phyloP scores from a whole-genome alignment of 768 basidiomycete species.

The Clathrus columnatus region DNA sequence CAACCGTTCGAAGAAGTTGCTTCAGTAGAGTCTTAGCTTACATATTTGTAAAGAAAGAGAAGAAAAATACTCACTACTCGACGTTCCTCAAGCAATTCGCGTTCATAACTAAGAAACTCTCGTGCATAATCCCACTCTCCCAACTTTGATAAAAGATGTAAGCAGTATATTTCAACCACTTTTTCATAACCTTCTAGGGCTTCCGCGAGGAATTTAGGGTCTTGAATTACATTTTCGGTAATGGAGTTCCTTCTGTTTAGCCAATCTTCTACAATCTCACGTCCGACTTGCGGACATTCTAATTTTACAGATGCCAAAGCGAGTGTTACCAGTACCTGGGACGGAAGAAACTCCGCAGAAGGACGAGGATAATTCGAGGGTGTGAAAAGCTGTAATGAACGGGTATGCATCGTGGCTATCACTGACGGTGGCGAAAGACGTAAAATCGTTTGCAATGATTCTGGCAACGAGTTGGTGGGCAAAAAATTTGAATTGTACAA shows the following conservation, averaged over 20 bases:
- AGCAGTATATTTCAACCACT: conserved; percentile 66
- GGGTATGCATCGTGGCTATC: conserved; percentile 45
- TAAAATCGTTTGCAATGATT: conserved; percentile 42
- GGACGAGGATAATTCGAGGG: conserved; percentile 33
- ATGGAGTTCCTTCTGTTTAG: conserved; percentile 46
- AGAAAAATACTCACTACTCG: conserved; percentile 42
- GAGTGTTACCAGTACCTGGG: conserved; percentile 61
- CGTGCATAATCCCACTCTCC: conserved; percentile 74
- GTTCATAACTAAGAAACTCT: conserved; percentile 69
- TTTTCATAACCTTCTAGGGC: conserved; percentile 54
- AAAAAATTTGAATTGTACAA: conserved; percentile 48
- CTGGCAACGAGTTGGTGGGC: conserved; percentile 33
- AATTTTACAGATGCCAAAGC: conserved; percentile 63
- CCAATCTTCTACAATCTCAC: conserved; percentile 73
- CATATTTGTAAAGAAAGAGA: conserved; percentile 7
- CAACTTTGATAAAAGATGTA: conserved; percentile 62
- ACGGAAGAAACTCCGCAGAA: conserved; percentile 52
- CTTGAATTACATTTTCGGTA: conserved; percentile 17
- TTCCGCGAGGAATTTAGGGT: conserved; percentile 19
- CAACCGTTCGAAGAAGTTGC: conserved; percentile 11
- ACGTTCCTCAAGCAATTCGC: conserved; percentile 42
- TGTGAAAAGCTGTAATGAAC: conserved; percentile 62
- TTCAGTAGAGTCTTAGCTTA: conserved; percentile 8
- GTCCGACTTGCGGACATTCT: conserved; percentile 49
- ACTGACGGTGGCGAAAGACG: conserved; percentile 52